Base-by-base conservation (phyloP, 2,329 filamentous ascomycete genomes). In the Waltergamsia citrina region DNA sequence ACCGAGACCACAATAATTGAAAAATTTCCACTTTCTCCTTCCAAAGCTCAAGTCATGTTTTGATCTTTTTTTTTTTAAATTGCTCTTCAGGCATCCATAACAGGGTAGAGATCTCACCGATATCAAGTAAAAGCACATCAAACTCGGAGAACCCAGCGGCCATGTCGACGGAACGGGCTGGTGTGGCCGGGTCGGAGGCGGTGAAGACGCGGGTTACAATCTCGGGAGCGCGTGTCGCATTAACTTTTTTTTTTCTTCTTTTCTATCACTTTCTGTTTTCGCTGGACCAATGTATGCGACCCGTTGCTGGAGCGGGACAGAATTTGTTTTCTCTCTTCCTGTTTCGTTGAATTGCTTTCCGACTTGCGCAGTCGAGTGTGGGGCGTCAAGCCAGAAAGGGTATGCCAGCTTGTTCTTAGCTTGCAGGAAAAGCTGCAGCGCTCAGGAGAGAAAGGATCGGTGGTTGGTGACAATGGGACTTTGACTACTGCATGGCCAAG, bases 41-140 rank as follows among this genome's bases (percentile, higher is more conserved):
- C 8, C 6, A 4, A 22, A 27, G 33, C 24, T 20, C 21, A 18
- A 24, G 21, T 16, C 16, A 34, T 14, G 14, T 15, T n/a, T n/a
- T 15, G 19, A 21, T 28, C 16, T 37, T 12, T n/a, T 21, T 8
- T 33, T 21, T 17, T 16, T 23, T 15, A 7, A 5, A 8, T 25
- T 16, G 7, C 17, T 10, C 12, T 14, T 9, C 26, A 28, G n/a
- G 18, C 26, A 15, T 19, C 23, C 14, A 18, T 16, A 26, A 14
- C 25, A 11, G 29, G 28, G 22, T n/a, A 29, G 18, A 22, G 12
- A 14, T 16, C 39, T 41, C 33, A 41, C 39, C 39, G 26, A 41
- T 41, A 34, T 41, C 39, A 21, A 41, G 29, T 8, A 41, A 22
- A 7, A 41, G 19, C 16, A 41, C 36, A 21, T 41, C 33, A 15